phyloP scores from a whole-genome alignment of 768 basidiomycete species.

The Pleurotus tuoliensis region DNA sequence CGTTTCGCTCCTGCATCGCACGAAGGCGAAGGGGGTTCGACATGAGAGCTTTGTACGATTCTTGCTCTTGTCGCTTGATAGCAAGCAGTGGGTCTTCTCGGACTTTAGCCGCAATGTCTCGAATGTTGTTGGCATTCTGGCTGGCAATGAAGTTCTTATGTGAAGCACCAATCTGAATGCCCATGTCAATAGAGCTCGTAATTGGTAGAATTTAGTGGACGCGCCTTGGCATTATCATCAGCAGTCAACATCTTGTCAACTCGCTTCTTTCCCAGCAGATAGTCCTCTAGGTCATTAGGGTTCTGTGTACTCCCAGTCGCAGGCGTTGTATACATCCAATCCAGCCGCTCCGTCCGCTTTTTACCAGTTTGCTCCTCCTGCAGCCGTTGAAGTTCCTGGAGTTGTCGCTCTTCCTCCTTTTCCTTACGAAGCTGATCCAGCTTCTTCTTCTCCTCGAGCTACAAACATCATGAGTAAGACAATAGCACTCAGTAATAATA shows the following conservation, averaged over 20 bases:
- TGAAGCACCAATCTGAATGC: slow-evolving; percentile 66
- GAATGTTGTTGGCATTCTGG: slow-evolving; percentile 87
- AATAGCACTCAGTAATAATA: neutral
- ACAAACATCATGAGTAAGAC: slow-evolving; percentile 13
- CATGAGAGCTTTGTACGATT: slow-evolving; percentile 81
- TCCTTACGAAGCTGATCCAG: slow-evolving; percentile 95
- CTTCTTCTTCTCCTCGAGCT: slow-evolving; percentile 99
- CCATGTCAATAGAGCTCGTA: neutral
- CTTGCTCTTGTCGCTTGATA: slow-evolving; percentile 97
- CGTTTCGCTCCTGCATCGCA: slow-evolving; percentile 76
- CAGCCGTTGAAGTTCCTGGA: slow-evolving; percentile 92
- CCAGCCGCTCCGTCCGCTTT: slow-evolving; percentile 89
- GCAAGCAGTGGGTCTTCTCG: slow-evolving; percentile 96
- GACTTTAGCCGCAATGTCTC: slow-evolving; percentile 90
- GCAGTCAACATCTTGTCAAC: slow-evolving; percentile 94
- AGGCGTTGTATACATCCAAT: slow-evolving; percentile 99
- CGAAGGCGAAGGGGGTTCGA: slow-evolving; percentile 82
- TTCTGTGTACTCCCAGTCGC: slow-evolving; percentile 86
- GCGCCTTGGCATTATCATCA: slow-evolving; percentile 86
- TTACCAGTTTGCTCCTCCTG: slow-evolving; percentile 96
- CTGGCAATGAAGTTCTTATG: slow-evolving; percentile 93
- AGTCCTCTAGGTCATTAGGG: slow-evolving; percentile 91
- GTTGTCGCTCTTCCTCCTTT: slow-evolving; percentile 93
- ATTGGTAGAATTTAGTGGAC: slow-evolving; percentile 11
- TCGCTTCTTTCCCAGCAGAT: slow-evolving; percentile 93